These are phyloP conservation scores for Naegleria lovaniensis DNA, from an alignment of 208 protist species.

Conservation along the genomic window DNA sequence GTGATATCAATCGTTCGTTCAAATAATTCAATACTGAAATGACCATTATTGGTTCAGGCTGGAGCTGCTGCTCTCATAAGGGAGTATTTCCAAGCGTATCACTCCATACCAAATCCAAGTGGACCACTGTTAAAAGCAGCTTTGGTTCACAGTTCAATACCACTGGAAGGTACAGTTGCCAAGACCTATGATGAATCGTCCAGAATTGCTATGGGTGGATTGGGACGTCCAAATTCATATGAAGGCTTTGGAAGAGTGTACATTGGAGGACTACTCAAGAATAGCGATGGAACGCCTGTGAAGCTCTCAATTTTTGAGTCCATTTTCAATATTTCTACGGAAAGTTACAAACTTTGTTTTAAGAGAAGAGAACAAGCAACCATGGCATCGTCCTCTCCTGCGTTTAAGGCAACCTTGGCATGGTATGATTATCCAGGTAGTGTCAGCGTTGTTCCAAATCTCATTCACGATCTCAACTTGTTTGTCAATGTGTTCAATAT, in stretches of 20 bases:
- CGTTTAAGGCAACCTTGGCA: constrained; percentile 59
- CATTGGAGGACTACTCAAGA: background rate
- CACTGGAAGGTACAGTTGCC: background rate
- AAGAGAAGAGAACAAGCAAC: background rate
- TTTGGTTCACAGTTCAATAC: background rate
- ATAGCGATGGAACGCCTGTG: background rate
- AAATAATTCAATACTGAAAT: too few relatives aligned
- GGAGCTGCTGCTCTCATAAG: background rate
- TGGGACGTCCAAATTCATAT: background rate
- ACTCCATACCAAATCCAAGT: background rate
- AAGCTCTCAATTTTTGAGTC: background rate
- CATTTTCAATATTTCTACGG: background rate
- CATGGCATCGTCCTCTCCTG: background rate
- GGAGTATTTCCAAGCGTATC: constrained; percentile 3
- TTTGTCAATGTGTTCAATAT: background rate
- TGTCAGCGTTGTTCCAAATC: constrained; percentile 31
- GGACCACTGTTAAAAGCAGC: constrained; percentile 1
- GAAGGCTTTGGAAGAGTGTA: background rate
- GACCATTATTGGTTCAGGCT: too few relatives aligned
- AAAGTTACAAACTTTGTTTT: background rate
- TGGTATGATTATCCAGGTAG: constrained; percentile 63
- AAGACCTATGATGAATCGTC: background rate
- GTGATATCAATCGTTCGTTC: too few relatives aligned
- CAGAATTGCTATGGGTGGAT: background rate
- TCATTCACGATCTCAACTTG: background rate